Evolutionary conservation across 495 filamentous ascomycete species (phyloP).

Genomic region (Bacidia rubella): DNA sequence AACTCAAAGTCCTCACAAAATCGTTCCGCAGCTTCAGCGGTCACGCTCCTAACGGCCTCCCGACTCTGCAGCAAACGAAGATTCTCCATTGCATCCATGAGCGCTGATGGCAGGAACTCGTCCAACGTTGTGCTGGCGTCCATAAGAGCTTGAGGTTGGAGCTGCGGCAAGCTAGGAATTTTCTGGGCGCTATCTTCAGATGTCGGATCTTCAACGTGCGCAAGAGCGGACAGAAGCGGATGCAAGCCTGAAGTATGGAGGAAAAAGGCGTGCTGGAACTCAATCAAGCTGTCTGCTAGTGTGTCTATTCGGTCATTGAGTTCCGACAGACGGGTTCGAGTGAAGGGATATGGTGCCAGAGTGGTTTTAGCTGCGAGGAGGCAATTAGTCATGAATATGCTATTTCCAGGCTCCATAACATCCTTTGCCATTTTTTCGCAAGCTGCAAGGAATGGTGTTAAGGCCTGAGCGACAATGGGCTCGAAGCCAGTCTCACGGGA

Average conservation of each 20-base stretch:
- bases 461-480: conserved; percentile 63
- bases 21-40: conserved; percentile 66
- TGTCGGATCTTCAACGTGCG: conserved; percentile 27
- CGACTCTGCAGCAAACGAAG: conserved; percentile 58
- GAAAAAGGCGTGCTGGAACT: conserved; percentile 54
- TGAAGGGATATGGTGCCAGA: conserved; percentile 30
- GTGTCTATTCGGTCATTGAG: conserved; percentile 23
- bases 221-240: conserved; percentile 51
- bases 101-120: conserved; percentile 78
- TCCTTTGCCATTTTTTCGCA: conserved; percentile 56
- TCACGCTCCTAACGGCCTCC: conserved; percentile 56
- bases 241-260: conserved; percentile 60
- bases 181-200: conserved; percentile 27
- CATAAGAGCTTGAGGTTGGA: conserved; percentile 50
- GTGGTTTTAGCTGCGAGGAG: conserved; percentile 40
- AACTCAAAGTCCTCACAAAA: conserved; percentile 90
- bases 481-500: conserved; percentile 55
- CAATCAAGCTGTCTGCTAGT: conserved; percentile 32
- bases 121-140: conserved; percentile 66
- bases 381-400: conserved; percentile 78
- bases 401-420: conserved; percentile 39
- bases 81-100: conserved; percentile 81
- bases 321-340: conserved; percentile 11
- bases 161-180: conserved; percentile 37
- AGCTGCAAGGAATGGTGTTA: conserved; percentile 72